Percentiles rank a stretch among this genome's conserved stretches.
phyloP scores from a whole-genome alignment of 2,329 filamentous ascomycete species.

The Cladorrhinum sp. region DNA sequence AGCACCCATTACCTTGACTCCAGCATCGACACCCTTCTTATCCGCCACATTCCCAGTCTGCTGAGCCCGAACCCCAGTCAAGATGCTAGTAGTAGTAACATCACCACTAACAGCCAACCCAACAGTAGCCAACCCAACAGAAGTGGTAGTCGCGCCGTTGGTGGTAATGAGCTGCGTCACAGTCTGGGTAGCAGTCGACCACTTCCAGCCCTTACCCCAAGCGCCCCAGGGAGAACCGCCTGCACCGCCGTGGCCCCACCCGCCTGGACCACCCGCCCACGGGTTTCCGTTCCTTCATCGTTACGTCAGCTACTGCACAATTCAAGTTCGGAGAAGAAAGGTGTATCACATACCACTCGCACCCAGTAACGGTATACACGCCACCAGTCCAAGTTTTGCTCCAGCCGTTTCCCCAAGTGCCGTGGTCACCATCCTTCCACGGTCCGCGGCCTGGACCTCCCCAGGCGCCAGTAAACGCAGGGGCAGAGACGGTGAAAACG shows the following conservation, averaged over 20 bases:
- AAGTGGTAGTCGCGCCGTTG: conserved; percentile 22
- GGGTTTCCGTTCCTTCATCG: conserved; percentile 32
- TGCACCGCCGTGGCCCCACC: conserved; percentile 35
- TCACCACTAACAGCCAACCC: conserved; percentile 33
- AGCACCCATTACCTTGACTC: conserved; percentile 22
- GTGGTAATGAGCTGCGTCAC: conserved; percentile 35
- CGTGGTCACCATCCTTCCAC: conserved; percentile 7
- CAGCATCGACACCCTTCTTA: background rate
- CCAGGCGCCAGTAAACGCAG: conserved; percentile 26
- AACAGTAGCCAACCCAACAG: conserved; percentile 29
- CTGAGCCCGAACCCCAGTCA: conserved; percentile 15
- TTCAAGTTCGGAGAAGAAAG: background rate
- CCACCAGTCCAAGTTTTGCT: conserved; percentile 38
- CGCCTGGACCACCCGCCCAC: conserved; percentile 40
- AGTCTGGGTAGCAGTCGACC: conserved; percentile 34
- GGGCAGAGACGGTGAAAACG: conserved; percentile 39
- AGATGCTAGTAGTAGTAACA: conserved; percentile 32
- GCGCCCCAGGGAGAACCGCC: conserved; percentile 36
- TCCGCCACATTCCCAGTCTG: conserved; percentile 4
- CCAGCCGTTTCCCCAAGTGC: conserved; percentile 7
- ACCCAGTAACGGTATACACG: conserved; percentile 42
- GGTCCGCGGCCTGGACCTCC: conserved; percentile 15
- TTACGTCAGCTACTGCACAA: background rate
- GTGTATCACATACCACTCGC: conserved; percentile 31
- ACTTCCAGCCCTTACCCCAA: conserved; percentile 42